Conservation (phyloP, 805 yeast species). For the Ogataea nonfermentans region DNA sequence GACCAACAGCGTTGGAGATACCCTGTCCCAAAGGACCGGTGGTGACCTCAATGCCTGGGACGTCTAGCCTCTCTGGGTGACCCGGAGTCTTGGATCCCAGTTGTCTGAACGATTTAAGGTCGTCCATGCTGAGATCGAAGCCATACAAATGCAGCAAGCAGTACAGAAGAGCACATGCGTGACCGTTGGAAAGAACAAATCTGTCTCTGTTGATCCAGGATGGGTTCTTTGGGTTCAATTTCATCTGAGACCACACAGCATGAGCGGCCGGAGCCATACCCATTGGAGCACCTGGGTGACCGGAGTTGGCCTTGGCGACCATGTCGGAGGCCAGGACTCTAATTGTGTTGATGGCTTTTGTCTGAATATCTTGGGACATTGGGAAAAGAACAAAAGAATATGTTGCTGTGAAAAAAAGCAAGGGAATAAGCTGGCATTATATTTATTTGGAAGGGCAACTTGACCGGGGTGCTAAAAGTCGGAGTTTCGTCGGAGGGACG, state of each 20-base stretch:
- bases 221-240: slow-evolving; percentile 87
- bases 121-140: slow-evolving; percentile 75
- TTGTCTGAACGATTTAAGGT: slow-evolving; percentile 88
- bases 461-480: slow-evolving; percentile 8
- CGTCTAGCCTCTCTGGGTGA: slow-evolving; percentile 84
- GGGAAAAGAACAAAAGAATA: slow-evolving; percentile 8
- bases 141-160: slow-evolving; percentile 83
- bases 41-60: slow-evolving; percentile 94
- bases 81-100: slow-evolving; percentile 92
- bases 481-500: slow-evolving; percentile 8
- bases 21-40: slow-evolving; percentile 99
- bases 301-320: slow-evolving; percentile 86
- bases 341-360: slow-evolving; percentile 78
- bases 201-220: slow-evolving; percentile 94
- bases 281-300: slow-evolving; percentile 99
- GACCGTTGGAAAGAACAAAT: slow-evolving; percentile 94
- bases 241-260: slow-evolving; percentile 75
- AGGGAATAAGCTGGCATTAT: neutral
- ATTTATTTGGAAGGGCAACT: slow-evolving; percentile 3
- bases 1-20: slow-evolving; percentile 91
- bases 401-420: slow-evolving; percentile 9
- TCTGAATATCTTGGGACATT: slow-evolving; percentile 57
- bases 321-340: slow-evolving; percentile 87
- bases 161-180: slow-evolving; percentile 89
- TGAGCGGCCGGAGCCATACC: slow-evolving; percentile 97